Evolutionary conservation across 139 green algal species (phyloP), one percentile per base, ranked within the genome.

Genomic region (Asterochloris erici): DNA sequence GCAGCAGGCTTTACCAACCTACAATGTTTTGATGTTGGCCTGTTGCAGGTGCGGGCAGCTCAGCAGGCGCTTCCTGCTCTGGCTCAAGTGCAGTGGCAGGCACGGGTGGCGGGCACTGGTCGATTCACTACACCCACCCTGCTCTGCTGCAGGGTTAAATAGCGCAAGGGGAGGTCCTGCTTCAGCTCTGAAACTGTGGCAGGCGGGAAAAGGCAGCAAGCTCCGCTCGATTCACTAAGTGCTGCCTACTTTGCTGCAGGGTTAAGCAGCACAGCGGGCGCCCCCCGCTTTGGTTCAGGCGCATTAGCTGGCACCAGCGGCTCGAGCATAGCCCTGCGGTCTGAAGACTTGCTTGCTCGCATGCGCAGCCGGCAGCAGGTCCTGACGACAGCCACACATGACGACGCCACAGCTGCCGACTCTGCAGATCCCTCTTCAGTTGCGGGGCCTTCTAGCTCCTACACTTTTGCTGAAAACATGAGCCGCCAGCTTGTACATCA

Each of bases 401-500:
- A 24, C 16, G 77, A 19, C 21, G n/a, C 26, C n/a, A 63, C 78
- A 19, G 19, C 21, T 21, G 19, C 66, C 66, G 66, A 1, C 66
- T 24, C 78, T 63, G 78, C 78, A 62, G 54, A 75, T 29, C 63
- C 68, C 61, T n/a, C 47, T 63, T 14, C 63, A 81, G 60, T 27
- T 70, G 77, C 60, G 23, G 77, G 54, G 54, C 61, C 17, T 63
- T 73, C 15, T 26, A 28, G 73, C 10, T 27, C 77, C 61, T 63
- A 79, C 63, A 73, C 26, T 19, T 73, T 75, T 14, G 89, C 87
- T 16, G 77, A 88, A 70, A 66, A 28, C 26, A 80, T 95, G 75
- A 89, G 85, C 9, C 68, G 68, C 6, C 81, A 88, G 70, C 82
- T 95, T 12, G 89, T 90, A 14, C 70, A 68, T 11, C 95, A 93